Percentiles rank a stretch among this genome's conserved stretches.
Evolutionary conservation across 2,329 filamentous ascomycete genomes (phyloP).

Genomic region (Pseudogymnoascus sp.): DNA sequence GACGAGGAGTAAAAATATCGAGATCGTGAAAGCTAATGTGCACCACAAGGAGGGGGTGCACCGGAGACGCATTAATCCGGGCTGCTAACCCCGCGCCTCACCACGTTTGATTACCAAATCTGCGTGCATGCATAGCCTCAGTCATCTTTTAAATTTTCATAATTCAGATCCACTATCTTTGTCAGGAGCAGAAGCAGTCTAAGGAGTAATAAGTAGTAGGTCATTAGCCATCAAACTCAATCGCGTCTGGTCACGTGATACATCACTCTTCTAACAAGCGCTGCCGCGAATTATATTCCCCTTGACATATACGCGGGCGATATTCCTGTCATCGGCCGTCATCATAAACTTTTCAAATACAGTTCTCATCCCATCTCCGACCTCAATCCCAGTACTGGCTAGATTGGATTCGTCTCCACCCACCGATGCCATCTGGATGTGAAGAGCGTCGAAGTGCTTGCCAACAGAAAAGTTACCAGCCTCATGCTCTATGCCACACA

Average conservation of each 20-base stretch:
- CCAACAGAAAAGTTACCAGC: slow-evolving; percentile 77
- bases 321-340: slow-evolving; percentile 83
- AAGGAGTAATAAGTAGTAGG: background rate
- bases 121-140: background rate
- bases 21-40: background rate
- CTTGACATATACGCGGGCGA: slow-evolving; percentile 75
- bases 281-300: slow-evolving; percentile 37
- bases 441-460: slow-evolving; percentile 82
- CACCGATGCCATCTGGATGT: slow-evolving; percentile 58
- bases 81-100: background rate
- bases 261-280: background rate
- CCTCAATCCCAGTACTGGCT: slow-evolving; percentile 14
- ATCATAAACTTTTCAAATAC: slow-evolving; percentile 81
- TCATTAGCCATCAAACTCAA: background rate
- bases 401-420: slow-evolving; percentile 37
- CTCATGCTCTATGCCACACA: slow-evolving; percentile 49
- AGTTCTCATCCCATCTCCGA: slow-evolving; percentile 12
- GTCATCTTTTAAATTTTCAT: slow-evolving; percentile 23
- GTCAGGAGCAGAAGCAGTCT: background rate
- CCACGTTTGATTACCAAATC: background rate
- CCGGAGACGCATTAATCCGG: slow-evolving; percentile 4
- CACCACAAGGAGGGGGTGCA: background rate
- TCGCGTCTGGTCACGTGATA: background rate
- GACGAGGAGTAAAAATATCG: background rate
- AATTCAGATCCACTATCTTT: background rate